Conservation (phyloP, 2,329 filamentous ascomycete species). For the Hypoxylon rubiginosum region DNA sequence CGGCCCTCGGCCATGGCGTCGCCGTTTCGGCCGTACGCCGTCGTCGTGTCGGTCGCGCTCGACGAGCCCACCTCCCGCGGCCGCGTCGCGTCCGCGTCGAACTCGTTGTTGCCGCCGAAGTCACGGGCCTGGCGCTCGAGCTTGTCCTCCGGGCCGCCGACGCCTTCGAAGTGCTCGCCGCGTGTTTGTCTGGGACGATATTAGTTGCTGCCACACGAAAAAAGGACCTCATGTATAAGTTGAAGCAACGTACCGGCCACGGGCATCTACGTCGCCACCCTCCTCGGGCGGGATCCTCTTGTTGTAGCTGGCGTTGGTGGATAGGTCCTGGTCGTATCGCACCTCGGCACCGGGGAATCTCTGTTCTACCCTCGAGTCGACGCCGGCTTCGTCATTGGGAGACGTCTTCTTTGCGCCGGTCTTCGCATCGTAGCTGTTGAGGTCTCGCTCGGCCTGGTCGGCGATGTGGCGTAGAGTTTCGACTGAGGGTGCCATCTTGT, state of each 20-base stretch:
- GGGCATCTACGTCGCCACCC: constrained; percentile 60
- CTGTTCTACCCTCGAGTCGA: constrained; percentile 58
- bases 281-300: constrained; percentile 61
- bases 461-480: constrained; percentile 60
- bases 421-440: constrained; percentile 64
- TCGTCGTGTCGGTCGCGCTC: constrained; percentile 50
- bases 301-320: constrained; percentile 61
- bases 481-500: constrained; percentile 49
- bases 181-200: constrained; percentile 56
- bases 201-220: constrained; percentile 15
- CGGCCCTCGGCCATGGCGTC: constrained; percentile 55
- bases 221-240: neutral
- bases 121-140: constrained; percentile 48
- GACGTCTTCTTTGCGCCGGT: constrained; percentile 58
- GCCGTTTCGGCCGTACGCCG: constrained; percentile 44
- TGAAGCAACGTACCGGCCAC: constrained; percentile 56
- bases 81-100: constrained; percentile 39
- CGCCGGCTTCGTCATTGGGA: constrained; percentile 58
- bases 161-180: constrained; percentile 60
- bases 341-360: constrained; percentile 60
- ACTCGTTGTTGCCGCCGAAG: constrained; percentile 55
- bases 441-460: constrained; percentile 61
- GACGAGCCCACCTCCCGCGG: constrained; percentile 32
- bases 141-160: constrained; percentile 60
- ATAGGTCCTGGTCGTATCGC: constrained; percentile 58